These are phyloP conservation scores for Scenedesmus sp. DNA, from an alignment of 163 green algal genomes.

Conservation along the genomic window DNA sequence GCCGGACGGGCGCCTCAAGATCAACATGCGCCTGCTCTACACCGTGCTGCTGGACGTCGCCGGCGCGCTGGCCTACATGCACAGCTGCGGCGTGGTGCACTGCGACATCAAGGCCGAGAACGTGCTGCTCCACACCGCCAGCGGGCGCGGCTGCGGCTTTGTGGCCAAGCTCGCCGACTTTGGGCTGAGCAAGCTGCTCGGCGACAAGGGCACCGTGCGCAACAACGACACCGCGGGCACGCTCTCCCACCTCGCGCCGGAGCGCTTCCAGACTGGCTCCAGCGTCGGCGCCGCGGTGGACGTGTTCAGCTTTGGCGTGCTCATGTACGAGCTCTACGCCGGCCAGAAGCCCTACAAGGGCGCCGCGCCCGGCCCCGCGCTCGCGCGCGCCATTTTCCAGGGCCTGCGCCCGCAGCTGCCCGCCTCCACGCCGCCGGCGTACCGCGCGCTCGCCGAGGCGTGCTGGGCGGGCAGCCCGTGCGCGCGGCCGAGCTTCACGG, in stretches of 20 bases:
- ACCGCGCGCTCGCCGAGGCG: conserved; percentile 44
- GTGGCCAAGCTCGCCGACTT: conserved; percentile 38
- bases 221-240: conserved; percentile 42
- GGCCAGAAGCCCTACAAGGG: conserved; percentile 18
- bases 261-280: conserved; percentile 52
- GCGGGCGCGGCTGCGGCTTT: background rate
- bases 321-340: conserved; percentile 52
- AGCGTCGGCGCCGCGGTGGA: conserved; percentile 52
- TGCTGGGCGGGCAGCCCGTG: conserved; percentile 52
- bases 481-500: conserved; percentile 37
- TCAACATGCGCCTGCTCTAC: background rate
- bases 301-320: conserved; percentile 55
- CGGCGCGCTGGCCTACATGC: conserved; percentile 59
- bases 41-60: conserved; percentile 51
- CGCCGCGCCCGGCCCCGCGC: background rate
- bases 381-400: background rate
- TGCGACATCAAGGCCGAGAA: conserved; percentile 61
- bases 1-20: background rate
- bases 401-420: conserved; percentile 51
- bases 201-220: conserved; percentile 21
- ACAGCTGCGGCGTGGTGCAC: conserved; percentile 64
- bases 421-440: conserved; percentile 34
- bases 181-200: conserved; percentile 31
- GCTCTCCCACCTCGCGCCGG: conserved; percentile 39
- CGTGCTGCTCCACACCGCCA: conserved; percentile 36